phyloP scores from a whole-genome alignment of 805 yeast species.

The Teunomyces panamensis region DNA sequence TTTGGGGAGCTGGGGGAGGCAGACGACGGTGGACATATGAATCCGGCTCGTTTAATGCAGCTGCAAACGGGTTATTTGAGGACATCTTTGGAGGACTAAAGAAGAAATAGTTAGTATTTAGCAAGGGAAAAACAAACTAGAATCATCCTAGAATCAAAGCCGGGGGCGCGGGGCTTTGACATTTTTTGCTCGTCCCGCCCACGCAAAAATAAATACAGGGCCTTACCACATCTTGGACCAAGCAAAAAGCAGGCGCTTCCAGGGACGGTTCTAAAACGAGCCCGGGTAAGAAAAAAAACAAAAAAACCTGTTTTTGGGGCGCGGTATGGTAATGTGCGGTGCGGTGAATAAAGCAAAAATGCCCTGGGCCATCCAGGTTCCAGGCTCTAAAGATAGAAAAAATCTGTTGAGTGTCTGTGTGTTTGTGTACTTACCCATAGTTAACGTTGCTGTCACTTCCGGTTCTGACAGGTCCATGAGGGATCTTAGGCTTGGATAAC shows the following conservation, averaged over 20 bases:
- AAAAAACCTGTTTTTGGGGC: background rate
- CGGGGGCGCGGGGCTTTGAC: background rate
- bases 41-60: conserved; percentile 40
- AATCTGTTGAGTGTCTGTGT: background rate
- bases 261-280: background rate
- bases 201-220: background rate
- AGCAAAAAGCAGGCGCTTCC: background rate
- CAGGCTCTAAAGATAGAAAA: background rate
- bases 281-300: background rate
- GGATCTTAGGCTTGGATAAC: conserved; percentile 21
- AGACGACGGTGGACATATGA: conserved; percentile 36
- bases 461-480: conserved; percentile 25
- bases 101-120: conserved; percentile 8
- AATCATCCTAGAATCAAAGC: background rate
- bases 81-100: conserved; percentile 26
- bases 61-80: conserved; percentile 54
- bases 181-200: background rate
- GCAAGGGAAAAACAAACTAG: background rate
- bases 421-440: conserved; percentile 24
- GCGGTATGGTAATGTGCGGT: background rate
- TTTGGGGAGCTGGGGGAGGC: conserved; percentile 33
- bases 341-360: background rate
- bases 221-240: background rate
- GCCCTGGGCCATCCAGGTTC: background rate
- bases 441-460: conserved; percentile 37